These are phyloP conservation scores for Neonectria magnoliae DNA, from an alignment of 2,329 filamentous ascomycete genomes.

Conservation along the genomic window DNA sequence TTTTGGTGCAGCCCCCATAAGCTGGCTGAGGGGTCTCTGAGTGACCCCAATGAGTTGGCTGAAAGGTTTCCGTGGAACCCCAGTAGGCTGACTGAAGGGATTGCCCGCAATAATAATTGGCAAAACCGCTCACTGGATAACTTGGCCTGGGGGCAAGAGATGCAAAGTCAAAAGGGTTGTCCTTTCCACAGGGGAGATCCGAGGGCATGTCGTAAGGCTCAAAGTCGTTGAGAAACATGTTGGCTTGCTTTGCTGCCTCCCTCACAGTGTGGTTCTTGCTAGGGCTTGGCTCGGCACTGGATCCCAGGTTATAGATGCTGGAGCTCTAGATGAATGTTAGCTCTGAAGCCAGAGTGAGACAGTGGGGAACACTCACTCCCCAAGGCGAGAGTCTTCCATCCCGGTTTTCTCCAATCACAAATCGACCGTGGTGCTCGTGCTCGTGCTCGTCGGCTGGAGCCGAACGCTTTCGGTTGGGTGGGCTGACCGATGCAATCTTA, in stretches of 20 bases:
- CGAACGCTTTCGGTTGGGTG: slow-evolving; percentile 1
- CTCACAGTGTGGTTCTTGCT: not conserved
- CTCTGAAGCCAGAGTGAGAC: not conserved
- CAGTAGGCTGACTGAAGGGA: too few species aligned
- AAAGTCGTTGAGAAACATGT: not conserved
- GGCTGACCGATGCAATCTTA: not conserved
- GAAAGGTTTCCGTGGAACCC: too few species aligned
- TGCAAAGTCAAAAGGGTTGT: not conserved
- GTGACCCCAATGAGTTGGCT: too few species aligned
- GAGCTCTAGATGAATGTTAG: slow-evolving; percentile 2
- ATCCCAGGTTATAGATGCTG: not conserved
- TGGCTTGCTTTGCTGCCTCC: not conserved
- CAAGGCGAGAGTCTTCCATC: slow-evolving; percentile 42
- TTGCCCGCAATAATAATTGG: too few species aligned
- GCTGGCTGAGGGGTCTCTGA: too few species aligned
- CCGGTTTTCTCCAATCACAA: not conserved
- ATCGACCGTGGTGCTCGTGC: not conserved
- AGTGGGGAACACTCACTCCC: slow-evolving; percentile 21
- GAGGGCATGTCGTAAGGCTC: not conserved
- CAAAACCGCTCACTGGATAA: too few species aligned
- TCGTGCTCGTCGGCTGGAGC: not conserved
- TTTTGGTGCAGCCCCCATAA: not conserved
- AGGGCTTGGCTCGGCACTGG: not conserved
- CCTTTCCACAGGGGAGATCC: too few species aligned
- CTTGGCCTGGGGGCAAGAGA: too few species aligned